Evolutionary conservation across 2,329 filamentous ascomycete species (phyloP).

Genomic region (Ceratocystis smalleyi): DNA sequence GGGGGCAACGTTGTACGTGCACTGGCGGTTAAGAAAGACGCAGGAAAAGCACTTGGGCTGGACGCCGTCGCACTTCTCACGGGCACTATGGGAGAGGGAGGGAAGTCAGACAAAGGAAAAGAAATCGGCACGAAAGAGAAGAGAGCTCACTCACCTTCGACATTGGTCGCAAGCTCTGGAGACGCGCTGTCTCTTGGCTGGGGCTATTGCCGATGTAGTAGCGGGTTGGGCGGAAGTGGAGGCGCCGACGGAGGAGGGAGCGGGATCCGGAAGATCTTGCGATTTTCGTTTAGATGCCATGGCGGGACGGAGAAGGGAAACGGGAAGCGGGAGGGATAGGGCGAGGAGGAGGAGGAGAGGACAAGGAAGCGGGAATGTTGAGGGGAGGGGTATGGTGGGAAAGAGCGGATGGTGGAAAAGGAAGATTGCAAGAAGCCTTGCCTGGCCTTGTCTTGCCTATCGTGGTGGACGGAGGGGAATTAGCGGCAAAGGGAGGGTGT

Average conservation of each 20-base stretch:
- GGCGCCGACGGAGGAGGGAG: slow-evolving; percentile 20
- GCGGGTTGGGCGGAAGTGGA: slow-evolving; percentile 18
- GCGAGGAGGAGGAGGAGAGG: background rate
- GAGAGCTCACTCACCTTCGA: slow-evolving; percentile 25
- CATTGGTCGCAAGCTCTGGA: slow-evolving; percentile 57
- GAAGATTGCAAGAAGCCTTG: background rate
- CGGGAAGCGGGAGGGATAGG: background rate
- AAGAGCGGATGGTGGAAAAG: background rate
- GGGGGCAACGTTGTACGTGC: slow-evolving; percentile 56
- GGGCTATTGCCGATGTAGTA: slow-evolving; percentile 21
- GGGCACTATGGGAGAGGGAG: slow-evolving; percentile 27
- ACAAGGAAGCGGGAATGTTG: background rate
- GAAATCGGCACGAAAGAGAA: background rate
- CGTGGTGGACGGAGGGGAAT: background rate
- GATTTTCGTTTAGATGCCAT: slow-evolving; percentile 29
- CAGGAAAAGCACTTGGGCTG: slow-evolving; percentile 55
- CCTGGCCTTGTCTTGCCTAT: background rate
- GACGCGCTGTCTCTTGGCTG: slow-evolving; percentile 46
- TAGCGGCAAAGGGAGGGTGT: background rate
- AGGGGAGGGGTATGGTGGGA: background rate
- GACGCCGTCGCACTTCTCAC: slow-evolving; percentile 58
- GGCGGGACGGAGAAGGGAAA: background rate
- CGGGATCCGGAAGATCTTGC: slow-evolving; percentile 19
- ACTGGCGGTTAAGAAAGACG: slow-evolving; percentile 44
- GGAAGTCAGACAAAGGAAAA: background rate